Evolutionary conservation across 495 filamentous ascomycete genomes (phyloP).

Genomic region (Aspergillus mulundensis): DNA sequence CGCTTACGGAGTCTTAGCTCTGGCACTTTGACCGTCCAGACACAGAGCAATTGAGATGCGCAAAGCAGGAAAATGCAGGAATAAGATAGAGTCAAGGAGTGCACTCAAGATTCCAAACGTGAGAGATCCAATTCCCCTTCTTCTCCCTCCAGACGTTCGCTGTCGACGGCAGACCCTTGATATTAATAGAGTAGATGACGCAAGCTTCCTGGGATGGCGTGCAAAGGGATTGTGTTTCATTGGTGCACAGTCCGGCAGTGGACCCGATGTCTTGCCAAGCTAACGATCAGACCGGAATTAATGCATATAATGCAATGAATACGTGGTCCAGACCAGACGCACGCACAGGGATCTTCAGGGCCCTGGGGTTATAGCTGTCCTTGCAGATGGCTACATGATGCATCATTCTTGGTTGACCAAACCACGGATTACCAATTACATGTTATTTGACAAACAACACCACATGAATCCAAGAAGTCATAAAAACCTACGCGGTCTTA

Average conservation of each 20-base stretch:
- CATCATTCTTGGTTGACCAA: not conserved
- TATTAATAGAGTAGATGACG: conserved; percentile 12
- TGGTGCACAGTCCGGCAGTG: not conserved
- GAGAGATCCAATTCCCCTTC: not conserved
- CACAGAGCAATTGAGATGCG: not conserved
- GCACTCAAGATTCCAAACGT: not conserved
- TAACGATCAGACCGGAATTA: not conserved
- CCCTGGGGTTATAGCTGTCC: not conserved
- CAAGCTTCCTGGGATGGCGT: conserved; percentile 14
- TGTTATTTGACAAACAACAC: too few relatives aligned
- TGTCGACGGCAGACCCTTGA: not conserved
- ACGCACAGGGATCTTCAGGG: conserved; percentile 2
- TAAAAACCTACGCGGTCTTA: not conserved
- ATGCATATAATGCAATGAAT: not conserved
- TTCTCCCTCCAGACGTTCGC: not conserved
- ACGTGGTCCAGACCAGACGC: not conserved
- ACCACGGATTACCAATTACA: too few relatives aligned
- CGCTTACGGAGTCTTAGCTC: conserved; percentile 1
- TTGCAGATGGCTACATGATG: not conserved
- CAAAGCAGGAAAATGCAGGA: not conserved
- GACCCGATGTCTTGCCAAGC: not conserved
- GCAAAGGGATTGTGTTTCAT: not conserved
- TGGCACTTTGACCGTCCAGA: not conserved
- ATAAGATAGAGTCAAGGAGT: not conserved
- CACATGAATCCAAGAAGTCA: too few relatives aligned